A percentile compares a stretch with the other conserved stretches of the same genome.
Conservation (phyloP, 208 protist genomes). For the Leishmania mexicana region DNA sequence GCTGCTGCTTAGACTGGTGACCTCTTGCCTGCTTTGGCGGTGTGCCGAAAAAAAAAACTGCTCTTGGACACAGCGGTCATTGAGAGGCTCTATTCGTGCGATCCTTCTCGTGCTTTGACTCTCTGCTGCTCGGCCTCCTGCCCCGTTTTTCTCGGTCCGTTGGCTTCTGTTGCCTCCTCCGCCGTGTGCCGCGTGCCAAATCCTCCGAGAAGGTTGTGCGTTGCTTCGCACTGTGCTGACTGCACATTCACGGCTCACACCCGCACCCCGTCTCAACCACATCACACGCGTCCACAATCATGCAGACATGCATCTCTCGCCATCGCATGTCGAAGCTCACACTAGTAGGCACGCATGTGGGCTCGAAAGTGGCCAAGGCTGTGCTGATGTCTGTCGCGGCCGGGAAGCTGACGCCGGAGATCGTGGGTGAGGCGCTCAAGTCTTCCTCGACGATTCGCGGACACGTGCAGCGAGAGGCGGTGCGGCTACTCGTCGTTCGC, state of each 20-base stretch:
- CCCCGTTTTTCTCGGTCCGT: not conserved
- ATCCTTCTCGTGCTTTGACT: not conserved
- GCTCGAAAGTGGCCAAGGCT: constrained; percentile 37
- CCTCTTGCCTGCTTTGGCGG: not conserved
- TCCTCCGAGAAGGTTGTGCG: not conserved
- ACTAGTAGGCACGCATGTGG: constrained; percentile 40
- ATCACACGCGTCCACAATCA: not conserved
- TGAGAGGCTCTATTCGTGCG: not conserved
- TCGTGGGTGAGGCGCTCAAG: constrained; percentile 52
- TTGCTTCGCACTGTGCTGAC: not conserved
- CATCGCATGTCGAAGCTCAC: constrained; percentile 22
- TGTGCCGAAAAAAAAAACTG: not conserved
- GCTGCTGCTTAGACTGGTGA: not conserved
- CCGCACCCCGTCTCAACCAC: not conserved
- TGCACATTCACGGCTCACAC: not conserved
- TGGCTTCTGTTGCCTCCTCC: not conserved
- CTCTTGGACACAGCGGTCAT: not conserved
- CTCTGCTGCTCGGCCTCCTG: not conserved
- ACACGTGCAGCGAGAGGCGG: constrained; percentile 52
- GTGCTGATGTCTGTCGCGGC: constrained; percentile 41
- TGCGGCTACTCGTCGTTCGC: constrained; percentile 45
- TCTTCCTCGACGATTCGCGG: constrained; percentile 46
- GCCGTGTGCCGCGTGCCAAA: not conserved
- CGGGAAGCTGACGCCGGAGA: constrained; percentile 35
- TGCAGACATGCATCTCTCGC: constrained; percentile 23